phyloP scores from a whole-genome alignment of 108 stramenopile genomes.

The Schizochytrium sp. region DNA sequence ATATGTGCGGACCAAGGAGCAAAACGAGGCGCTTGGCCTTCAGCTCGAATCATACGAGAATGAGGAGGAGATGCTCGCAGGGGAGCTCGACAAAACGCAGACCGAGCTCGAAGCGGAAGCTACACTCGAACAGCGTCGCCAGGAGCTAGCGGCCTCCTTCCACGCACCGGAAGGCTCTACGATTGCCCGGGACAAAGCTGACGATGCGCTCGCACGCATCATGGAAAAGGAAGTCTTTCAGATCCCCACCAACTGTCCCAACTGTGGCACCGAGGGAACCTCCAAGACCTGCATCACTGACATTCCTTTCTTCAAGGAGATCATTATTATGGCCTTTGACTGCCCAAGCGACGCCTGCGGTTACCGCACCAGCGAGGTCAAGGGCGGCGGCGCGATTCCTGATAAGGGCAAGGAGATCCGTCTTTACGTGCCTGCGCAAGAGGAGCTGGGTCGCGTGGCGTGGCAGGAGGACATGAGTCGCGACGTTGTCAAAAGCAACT shows the following conservation, averaged over 20 bases:
- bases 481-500: slow-evolving; percentile 72
- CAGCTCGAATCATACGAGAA: slow-evolving; percentile 22
- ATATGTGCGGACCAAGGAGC: slow-evolving; percentile 31
- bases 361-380: slow-evolving; percentile 57
- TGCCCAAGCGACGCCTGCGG: slow-evolving; percentile 71
- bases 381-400: slow-evolving; percentile 80
- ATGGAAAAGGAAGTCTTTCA: slow-evolving; percentile 26
- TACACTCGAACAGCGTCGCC: neutral
- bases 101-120: slow-evolving; percentile 8
- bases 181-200: neutral
- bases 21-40: slow-evolving; percentile 16
- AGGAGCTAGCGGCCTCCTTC: neutral
- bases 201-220: neutral
- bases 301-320: slow-evolving; percentile 88
- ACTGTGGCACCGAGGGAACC: slow-evolving; percentile 36
- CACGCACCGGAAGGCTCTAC: neutral
- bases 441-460: neutral
- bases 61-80: slow-evolving; percentile 22
- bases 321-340: slow-evolving; percentile 72
- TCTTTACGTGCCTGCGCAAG: slow-evolving; percentile 31
- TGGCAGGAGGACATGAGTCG: slow-evolving; percentile 59
- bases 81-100: neutral
- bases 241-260: slow-evolving; percentile 34
- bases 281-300: slow-evolving; percentile 63
- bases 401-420: slow-evolving; percentile 54